These are phyloP conservation scores for Mortierella sp. DNA, from an alignment of 371 early-diverging fungal genomes.

Conservation along the genomic window DNA sequence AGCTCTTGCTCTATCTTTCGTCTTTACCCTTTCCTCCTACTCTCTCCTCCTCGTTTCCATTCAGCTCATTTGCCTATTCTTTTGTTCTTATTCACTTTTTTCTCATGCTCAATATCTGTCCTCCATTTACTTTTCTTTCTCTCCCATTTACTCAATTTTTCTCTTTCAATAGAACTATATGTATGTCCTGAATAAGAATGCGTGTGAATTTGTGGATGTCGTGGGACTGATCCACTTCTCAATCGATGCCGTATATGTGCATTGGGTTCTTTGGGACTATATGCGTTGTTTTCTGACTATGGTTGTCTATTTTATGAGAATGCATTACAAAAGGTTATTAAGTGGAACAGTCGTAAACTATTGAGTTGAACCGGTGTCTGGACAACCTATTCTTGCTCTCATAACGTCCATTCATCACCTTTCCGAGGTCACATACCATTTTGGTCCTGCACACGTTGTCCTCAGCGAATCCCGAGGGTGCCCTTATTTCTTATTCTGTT, in stretches of 20 bases:
- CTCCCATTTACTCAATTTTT: background rate
- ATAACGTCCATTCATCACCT: too few species aligned
- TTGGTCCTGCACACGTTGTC: too few species aligned
- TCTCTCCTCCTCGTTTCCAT: constrained; percentile 1
- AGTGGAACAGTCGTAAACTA: too few species aligned
- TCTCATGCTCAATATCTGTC: too few species aligned
- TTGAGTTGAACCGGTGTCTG: too few species aligned
- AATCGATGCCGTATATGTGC: background rate
- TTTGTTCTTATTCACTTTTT: too few species aligned
- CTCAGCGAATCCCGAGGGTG: too few species aligned
- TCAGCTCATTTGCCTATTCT: too few species aligned
- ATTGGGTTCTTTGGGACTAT: background rate
- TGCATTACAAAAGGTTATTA: too few species aligned
- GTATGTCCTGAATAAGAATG: background rate
- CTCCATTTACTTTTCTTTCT: too few species aligned
- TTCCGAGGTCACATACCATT: too few species aligned
- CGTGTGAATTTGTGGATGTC: background rate
- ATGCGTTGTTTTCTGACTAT: background rate
- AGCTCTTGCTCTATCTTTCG: background rate
- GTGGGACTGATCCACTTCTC: background rate
- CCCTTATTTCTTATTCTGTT: background rate
- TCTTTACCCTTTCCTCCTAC: constrained; percentile 2
- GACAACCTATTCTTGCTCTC: too few species aligned
- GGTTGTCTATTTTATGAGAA: constrained; percentile 1
- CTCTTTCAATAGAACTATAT: background rate